Evolutionary conservation across 2,329 filamentous ascomycete species (phyloP), one percentile per base, ranked within the genome.

Genomic region (Lecanoromycetidae sp.): DNA sequence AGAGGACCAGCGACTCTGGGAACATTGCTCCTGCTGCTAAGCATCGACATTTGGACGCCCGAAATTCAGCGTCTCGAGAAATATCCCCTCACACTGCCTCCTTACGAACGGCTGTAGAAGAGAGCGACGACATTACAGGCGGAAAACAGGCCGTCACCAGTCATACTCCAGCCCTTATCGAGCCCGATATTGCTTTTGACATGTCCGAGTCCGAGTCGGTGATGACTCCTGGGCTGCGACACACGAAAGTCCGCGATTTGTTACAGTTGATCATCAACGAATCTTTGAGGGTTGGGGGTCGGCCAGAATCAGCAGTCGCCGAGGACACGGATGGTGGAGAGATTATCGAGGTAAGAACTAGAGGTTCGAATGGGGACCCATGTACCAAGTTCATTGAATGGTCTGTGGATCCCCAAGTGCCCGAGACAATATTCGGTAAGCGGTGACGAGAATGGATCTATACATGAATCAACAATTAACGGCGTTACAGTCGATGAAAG

Each of bases 401-500:
- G 69, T 65, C 62, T 33, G 67, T 71, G n/a, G 65, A 70, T 38
- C 54, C 61, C 15, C 62, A 62, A 22, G 61, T 71, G n/a, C 69
- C 69, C 2, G 67, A 71, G 29, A 64, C 62, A 4, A 55, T 71
- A 25, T 62, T 66, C 37, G 51, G 51, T 53, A 44, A 46, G 48
- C 7, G 20, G 20, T 20, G 17, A 17, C 20, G 10, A 12, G 12
- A 23, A 13, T n/a, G 17, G n/a, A 30, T 9, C 4, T 6, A 17
- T 26, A 35, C 30, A 19, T 22, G 26, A 7, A 23, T 15, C 40
- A n/a, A n/a, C n/a, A n/a, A n/a, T n/a, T 39, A 30, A 39, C 25
- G 15, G 9, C 10, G 36, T 33, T 5, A 33, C 37, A 49, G 68
- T 78, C 36, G 77, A 81, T 56, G 77, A 81, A 57, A 71, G 76